Evolutionary conservation across 306 rosid genomes (phyloP), one percentile per base, ranked within the genome.

Genomic region (Trifolium repens): DNA sequence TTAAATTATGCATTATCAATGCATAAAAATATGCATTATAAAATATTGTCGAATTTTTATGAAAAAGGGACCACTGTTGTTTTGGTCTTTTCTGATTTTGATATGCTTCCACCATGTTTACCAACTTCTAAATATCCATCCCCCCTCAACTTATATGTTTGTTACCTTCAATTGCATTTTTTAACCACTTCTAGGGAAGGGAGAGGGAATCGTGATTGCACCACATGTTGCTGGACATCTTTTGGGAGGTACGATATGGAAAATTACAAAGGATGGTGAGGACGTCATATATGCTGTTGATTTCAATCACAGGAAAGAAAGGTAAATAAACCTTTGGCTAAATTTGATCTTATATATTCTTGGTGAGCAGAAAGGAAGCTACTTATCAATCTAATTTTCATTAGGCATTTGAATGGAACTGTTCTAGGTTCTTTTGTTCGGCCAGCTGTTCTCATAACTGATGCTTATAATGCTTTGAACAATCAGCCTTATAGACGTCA

Each of bases 221-320:
- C 96, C 97, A 42, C 97, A 92, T 69, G 92, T 83, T 87, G 96
- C 97, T 62, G 99, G 99, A 60, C 99, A 94, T 89, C 88, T 94
- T 26, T 84, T 94, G 89, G 99, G 99, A 62, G 99, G 99, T 53
- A 89, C 96, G 13, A 79, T 88, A 30, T 94, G 99, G 99, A 94
- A 89, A 86, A 92, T 94, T 71, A 92, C 99, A 15, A 94, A 94
- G 85, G 99, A 94, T 77, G 97, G 99, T 2, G 97, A 94, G 73
- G 99, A 94, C 46, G 93, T 94, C 80, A 86, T 94, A 78, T 94
- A 94, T 84, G 99, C 99, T 54, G 97, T 94, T 68, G 99, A 94
- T 81, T 94, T 89, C 72, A 94, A 94, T 81, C 99, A 94, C 81
- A 84, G 97, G 42, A 94, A 90, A 80, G 97, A 94, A 82, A 87